Conservation (phyloP, 225 moss, liverwort and hornwort genomes). For the Takakia lepidozioides region DNA sequence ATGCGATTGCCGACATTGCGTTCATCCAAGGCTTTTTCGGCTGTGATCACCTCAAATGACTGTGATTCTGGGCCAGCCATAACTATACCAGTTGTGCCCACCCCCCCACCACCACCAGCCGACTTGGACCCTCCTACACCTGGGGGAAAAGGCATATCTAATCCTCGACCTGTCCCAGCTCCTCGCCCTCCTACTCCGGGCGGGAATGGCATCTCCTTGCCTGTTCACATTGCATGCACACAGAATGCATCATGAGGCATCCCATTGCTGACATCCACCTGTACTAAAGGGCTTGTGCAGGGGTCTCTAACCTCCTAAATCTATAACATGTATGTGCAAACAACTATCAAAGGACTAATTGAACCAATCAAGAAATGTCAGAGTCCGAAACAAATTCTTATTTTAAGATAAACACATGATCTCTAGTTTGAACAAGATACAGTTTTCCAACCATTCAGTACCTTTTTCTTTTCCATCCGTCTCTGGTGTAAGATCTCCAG, state of each 20-base stretch:
- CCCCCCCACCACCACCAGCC: conserved; percentile 17
- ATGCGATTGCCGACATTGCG: conserved; percentile 96
- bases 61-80: conserved; percentile 77
- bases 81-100: conserved; percentile 38
- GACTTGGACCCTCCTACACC: conserved; percentile 82
- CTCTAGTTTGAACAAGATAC: too few species aligned
- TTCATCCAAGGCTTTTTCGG: conserved; percentile 87
- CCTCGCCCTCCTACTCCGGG: conserved; percentile 67
- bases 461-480: conserved; percentile 86
- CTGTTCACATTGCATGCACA: conserved; percentile 52
- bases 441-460: too few species aligned
- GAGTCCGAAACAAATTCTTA: too few species aligned
- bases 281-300: not conserved
- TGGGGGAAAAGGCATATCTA: conserved; percentile 99
- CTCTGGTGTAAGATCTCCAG: conserved; percentile 60
- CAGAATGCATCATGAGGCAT: conserved; percentile 13
- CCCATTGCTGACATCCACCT: not conserved
- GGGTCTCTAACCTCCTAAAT: too few species aligned
- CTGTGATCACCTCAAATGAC: conserved; percentile 81
- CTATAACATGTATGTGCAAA: too few species aligned
- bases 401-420: too few species aligned
- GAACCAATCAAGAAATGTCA: too few species aligned
- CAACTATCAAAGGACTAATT: too few species aligned
- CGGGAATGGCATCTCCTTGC: conserved; percentile 72
- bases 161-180: conserved; percentile 53